A percentile compares a stretch with the other conserved stretches of the same genome.
Conservation (phyloP, 352 stramenopile genomes). For the Lagenidium giganteum region DNA sequence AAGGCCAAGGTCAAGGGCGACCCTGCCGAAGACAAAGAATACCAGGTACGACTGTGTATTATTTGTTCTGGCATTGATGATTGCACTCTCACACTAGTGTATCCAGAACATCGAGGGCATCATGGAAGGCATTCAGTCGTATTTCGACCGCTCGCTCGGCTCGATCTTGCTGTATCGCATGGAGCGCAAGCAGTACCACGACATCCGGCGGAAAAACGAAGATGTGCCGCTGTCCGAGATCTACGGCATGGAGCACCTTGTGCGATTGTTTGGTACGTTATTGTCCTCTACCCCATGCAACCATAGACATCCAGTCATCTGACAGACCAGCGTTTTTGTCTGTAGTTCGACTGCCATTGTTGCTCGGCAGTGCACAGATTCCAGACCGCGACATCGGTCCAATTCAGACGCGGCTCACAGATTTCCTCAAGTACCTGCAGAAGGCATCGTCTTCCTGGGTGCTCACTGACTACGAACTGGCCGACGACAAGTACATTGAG, state of each 20-base stretch:
- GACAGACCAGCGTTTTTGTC: neutral
- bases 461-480: conserved; percentile 56
- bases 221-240: conserved; percentile 79
- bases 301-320: conserved; percentile 5
- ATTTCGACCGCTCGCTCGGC: conserved; percentile 87
- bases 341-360: conserved; percentile 74
- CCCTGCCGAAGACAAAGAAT: conserved; percentile 63
- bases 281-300: conserved; percentile 4
- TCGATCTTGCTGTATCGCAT: conserved; percentile 89
- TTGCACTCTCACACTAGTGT: neutral
- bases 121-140: conserved; percentile 81
- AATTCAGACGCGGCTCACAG: conserved; percentile 71
- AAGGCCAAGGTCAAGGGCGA: conserved; percentile 56
- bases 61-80: neutral
- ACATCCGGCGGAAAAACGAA: conserved; percentile 55
- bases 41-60: conserved; percentile 33
- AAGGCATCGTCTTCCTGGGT: conserved; percentile 72
- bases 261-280: conserved; percentile 84
- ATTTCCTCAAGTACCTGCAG: conserved; percentile 82
- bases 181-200: conserved; percentile 87
- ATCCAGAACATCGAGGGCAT: conserved; percentile 67
- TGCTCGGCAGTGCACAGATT: conserved; percentile 59
- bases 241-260: conserved; percentile 89
- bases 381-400: conserved; percentile 47
- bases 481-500: conserved; percentile 50